Base-by-base conservation (phyloP, 306 rosid genomes). In the Castanea crenata region DNA sequence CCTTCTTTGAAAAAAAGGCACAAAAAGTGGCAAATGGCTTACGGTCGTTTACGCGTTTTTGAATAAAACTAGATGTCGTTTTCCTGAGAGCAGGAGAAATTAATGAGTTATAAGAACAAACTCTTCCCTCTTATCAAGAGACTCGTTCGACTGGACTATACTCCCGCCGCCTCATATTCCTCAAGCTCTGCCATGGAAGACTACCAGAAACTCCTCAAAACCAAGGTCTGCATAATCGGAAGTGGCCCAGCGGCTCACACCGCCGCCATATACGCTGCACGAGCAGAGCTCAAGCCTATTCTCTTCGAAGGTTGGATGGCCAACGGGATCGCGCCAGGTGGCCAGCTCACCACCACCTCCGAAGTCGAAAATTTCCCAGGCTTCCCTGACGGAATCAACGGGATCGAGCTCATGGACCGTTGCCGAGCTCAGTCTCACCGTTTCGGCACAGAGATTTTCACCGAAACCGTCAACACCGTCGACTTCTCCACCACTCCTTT, bases 221-320 rank as follows among this genome's bases (percentile, higher is more conserved):
- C 98, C 2, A 90, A 90, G 67, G 71, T 93, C 46, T 91, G 98
- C 85, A 92, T 94, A 83, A 90, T 92, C 81, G 97, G 97, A 11
- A 91, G 97, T 67, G 97, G 97, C n/a, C 98, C 97, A 1, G 88
- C 96, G 10, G 97, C 90, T 31, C 96, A 94, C 81, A 90, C 98
- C 1, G 96, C 97, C 41, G 97, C 98, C 71, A 89, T 92, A 0
- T 94, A 94, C 78, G 91, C 98, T 4, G 91, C 97, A n/a, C 89
- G 97, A 23, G 98, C 97, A 0, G 97, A 94, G 90, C 96, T 94
- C 15, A 90, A 89, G 79, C 98, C 98, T 5, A 75, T 92, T 8
- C 92, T 94, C 67, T 94, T 94, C 68, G 97, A 94, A 51, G 97
- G 97, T 2, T 92, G 95, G 92, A 94, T 92, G 97, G 98, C 97